These are phyloP conservation scores for Delphinella strobiligena DNA, from an alignment of 2,329 filamentous ascomycete genomes.

Conservation along the genomic window DNA sequence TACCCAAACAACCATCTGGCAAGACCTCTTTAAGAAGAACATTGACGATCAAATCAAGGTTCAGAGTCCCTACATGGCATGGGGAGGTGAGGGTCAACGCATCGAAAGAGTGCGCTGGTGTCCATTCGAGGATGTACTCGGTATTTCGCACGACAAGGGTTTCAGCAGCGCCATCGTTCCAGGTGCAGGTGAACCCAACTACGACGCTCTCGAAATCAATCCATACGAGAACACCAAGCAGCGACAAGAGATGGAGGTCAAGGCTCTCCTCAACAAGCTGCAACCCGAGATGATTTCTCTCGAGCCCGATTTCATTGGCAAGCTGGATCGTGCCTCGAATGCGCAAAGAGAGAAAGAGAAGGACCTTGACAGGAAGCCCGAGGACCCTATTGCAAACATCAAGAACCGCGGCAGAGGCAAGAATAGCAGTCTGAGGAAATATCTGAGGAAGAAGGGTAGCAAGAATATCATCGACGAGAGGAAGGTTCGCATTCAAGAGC, in stretches of 20 bases:
- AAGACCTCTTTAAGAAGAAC: slow-evolving; percentile 66
- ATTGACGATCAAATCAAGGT: slow-evolving; percentile 62
- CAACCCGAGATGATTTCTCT: slow-evolving; percentile 95
- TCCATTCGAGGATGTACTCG: slow-evolving; percentile 86
- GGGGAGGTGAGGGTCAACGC: slow-evolving; percentile 73
- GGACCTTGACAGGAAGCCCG: slow-evolving; percentile 59
- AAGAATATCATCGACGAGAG: slow-evolving; percentile 96
- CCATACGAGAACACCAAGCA: slow-evolving; percentile 91
- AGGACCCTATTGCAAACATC: slow-evolving; percentile 43
- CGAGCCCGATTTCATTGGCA: slow-evolving; percentile 84
- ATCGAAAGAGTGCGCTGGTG: slow-evolving; percentile 84
- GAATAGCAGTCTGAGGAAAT: slow-evolving; percentile 79
- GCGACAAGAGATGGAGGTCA: slow-evolving; percentile 85
- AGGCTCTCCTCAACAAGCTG: slow-evolving; percentile 81
- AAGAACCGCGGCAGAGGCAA: slow-evolving; percentile 76
- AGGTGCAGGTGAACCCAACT: slow-evolving; percentile 94
- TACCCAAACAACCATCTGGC: slow-evolving; percentile 82
- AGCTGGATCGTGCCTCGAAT: slow-evolving; percentile 68
- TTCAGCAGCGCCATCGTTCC: slow-evolving; percentile 87
- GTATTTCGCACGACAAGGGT: slow-evolving; percentile 69
- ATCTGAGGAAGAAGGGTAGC: slow-evolving; percentile 79
- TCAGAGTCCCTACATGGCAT: slow-evolving; percentile 81
- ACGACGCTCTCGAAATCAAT: slow-evolving; percentile 84
- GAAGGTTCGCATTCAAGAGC: slow-evolving; percentile 71
- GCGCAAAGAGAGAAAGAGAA: slow-evolving; percentile 65